Evolutionary conservation across 805 yeast species (phyloP), one percentile per base, ranked within the genome.

Genomic region (Yamadazyma scolyti): DNA sequence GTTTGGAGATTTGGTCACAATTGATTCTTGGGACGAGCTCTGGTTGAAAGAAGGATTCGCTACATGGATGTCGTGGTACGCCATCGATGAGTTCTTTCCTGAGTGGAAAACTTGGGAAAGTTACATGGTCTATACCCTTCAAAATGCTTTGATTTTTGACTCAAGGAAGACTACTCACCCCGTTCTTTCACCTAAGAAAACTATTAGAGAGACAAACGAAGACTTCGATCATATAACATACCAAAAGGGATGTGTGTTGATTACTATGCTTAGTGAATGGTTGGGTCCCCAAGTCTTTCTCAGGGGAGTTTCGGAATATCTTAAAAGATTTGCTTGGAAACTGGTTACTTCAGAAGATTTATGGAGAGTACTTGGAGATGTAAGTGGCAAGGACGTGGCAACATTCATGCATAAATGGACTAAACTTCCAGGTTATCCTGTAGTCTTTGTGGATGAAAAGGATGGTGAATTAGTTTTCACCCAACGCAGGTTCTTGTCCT

Each of bases 21-120:
- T 83, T 93, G 88, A 83, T 50, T 84, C 85, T 80, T 83, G 94
- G 94, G 86, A 82, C 57, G 90, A 85, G 43, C 71, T 83, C 49
- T 83, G 93, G 90, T 71, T 83, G 46, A 83, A 83, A 54, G 94
- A 83, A 62, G 90, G 90, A 25, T 84, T 83, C 46, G 94, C 94
- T 28, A 84, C 94, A 32, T 83, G 89, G 86, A 82, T 81, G 81
- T 83, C 90, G 3, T 83, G 89, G 88, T 79, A 75, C 52, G 81
- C 88, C 6, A 79, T 85, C 54, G 79, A 82, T 59, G 60, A 77
- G 27, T 71, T 82, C 48, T 77, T 73, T 58, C 90, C 90, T 19
- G 86, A 82, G 41, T 84, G 93, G 90, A 80, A 81, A 49, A 89
- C 83, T 21, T 83, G 86, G 84, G 83, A 85, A 57, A 75, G 77